Base-by-base conservation (phyloP, 208 protist species). In the Porcisia deanei region DNA sequence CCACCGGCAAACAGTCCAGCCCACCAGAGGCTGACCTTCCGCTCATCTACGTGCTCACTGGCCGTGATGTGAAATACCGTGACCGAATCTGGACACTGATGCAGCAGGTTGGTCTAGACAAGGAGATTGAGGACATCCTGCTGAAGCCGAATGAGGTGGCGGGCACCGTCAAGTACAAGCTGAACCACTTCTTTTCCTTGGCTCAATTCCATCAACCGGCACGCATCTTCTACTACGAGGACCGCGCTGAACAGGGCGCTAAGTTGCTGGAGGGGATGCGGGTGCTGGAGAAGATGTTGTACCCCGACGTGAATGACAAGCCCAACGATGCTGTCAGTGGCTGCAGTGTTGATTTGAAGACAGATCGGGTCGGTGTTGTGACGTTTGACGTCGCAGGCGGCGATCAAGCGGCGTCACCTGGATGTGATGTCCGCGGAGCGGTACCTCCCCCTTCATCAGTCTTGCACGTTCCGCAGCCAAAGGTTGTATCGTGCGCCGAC, bases 151-250 rank as follows among this genome's bases (percentile, higher is more conserved):
- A 71, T 60, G 88, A 93, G 80, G 89, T 77, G 10, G 79, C 85
- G 9, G 89, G 90, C 2, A 96, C 92, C 18, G 86, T 94, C 45
- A 78, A 79, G 77, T 91, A 87, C 72, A 96, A 96, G 73, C 77
- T 93, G 57, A 86, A 91, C 78, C 82, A 68, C 25, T 84, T 96
- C 45, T 88, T 88, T 45, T 70, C 73, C 20, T 65, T 94, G 60
- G 86, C 94, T 58, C 79, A 80, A 34, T 25, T 76, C 55, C 75
- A 92, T 66, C 53, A 69, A 16, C 89, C 89, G 20, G 30, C 65
- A 2, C 82, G 77, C 25, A 85, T 94, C 43, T 94, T 80, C 53
- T 96, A 96, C 82, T 96, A 94, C 77, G 92, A 96, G 66, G 92
- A 96, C 67, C 83, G 90, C 14, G 76, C 74, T n/a, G 84, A 94